Base-by-base conservation (phyloP, 352 stramenopile species). In the Pythium pectinolyticum region DNA sequence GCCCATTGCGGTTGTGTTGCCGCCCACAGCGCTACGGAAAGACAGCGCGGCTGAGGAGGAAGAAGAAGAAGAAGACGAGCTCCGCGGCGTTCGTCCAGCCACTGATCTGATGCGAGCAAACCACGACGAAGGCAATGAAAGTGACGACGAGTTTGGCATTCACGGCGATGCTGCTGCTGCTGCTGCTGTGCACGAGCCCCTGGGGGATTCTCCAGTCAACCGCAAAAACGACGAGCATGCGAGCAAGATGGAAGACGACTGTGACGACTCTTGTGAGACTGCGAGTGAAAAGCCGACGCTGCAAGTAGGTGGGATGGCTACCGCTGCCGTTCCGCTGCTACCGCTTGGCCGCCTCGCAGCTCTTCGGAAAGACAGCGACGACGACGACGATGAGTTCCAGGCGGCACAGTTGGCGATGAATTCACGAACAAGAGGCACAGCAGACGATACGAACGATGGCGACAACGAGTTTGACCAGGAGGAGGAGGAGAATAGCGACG, bases 321-420 rank as follows among this genome's bases (percentile, higher is more conserved):
- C n/a, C n/a, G n/a, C n/a, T n/a, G n/a, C n/a, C n/a, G n/a, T n/a
- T n/a, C n/a, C n/a, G n/a, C n/a, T n/a, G n/a, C n/a, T n/a, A n/a
- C n/a, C n/a, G n/a, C n/a, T n/a, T n/a, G n/a, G n/a, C n/a, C n/a
- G 40, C 7, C 20, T 47, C 15, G 17, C 50, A 27, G 47, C 47
- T 25, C 47, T 39, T 41, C 50, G 22, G 7, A 20, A 24, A 25
- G 50, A 57, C 50, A 57, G 32, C 35, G 54, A 61, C 15, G 54
- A 57, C 6, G 50, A 57, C 34, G 54, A 57, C 6, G 50, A 57
- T 22, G 50, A 57, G 20, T 32, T 45, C n/a, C 32, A 57, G 19
- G 35, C 20, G 10, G 51, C 51, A 17, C 51, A 62, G 20, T 35
- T 62, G 27, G 30, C 5, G 6, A 53, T 62, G 31, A 43, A 62